A percentile compares a stretch with the other conserved stretches of the same genome.
Conservation (phyloP, 208 protist genomes). For the Leishmania turanica region DNA sequence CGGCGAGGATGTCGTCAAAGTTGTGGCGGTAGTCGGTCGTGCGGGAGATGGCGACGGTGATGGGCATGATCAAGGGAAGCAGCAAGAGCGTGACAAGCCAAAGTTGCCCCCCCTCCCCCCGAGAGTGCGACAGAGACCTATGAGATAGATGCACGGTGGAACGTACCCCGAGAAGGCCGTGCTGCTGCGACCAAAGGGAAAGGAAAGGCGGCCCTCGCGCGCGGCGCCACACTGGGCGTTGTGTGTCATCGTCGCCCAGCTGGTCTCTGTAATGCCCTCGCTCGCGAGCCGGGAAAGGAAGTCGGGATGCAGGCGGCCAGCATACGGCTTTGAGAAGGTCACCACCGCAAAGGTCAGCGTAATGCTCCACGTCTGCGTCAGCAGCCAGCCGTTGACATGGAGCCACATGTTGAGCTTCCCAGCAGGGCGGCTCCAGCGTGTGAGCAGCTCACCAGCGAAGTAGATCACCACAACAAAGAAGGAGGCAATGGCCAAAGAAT, state of each 20-base stretch:
- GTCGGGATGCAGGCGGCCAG: conserved; percentile 89
- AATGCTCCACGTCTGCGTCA: conserved; percentile 47
- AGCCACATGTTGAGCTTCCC: conserved; percentile 33
- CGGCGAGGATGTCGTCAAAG: conserved; percentile 83
- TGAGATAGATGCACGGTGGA: conserved; percentile 70
- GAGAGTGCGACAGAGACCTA: conserved; percentile 54
- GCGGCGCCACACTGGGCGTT: conserved; percentile 51
- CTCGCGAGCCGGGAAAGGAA: conserved; percentile 60
- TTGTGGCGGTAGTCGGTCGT: conserved; percentile 85
- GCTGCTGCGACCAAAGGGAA: conserved; percentile 91
- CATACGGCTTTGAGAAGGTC: conserved; percentile 67
- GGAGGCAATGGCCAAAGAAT: conserved; percentile 45
- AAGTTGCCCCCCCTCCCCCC: conserved; percentile 40
- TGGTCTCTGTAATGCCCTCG: conserved; percentile 45
- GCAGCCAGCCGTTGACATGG: conserved; percentile 59
- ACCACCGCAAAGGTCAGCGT: conserved; percentile 48
- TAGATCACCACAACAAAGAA: conserved; percentile 39
- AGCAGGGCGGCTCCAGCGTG: conserved; percentile 22
- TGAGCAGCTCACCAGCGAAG: conserved; percentile 32
- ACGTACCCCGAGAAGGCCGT: conserved; percentile 76
- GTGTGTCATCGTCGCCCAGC: conserved; percentile 22
- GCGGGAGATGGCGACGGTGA: conserved; percentile 67
- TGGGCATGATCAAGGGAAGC: conserved; percentile 58
- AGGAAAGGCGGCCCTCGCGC: conserved; percentile 75
- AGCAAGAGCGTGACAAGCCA: conserved; percentile 45